Conservation (phyloP, 2,329 filamentous ascomycete genomes). For the Calonectria honghensis region DNA sequence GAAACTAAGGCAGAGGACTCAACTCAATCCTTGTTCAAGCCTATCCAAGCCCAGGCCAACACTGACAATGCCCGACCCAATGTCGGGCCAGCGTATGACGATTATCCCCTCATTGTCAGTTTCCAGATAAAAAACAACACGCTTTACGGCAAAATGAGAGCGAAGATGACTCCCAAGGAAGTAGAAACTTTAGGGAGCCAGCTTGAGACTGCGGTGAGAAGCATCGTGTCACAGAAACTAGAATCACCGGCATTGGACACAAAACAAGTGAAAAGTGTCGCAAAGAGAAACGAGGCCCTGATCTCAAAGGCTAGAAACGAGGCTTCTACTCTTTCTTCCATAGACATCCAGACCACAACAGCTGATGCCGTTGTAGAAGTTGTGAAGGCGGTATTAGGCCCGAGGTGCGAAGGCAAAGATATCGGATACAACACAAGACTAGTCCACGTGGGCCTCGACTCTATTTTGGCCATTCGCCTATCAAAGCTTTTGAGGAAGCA, state of each 20-base stretch:
- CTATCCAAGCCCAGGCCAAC: neutral
- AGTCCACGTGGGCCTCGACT: constrained; percentile 3
- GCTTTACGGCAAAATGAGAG: neutral
- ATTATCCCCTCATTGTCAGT: constrained; percentile 11
- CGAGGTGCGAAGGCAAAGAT: neutral
- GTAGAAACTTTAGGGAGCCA: neutral
- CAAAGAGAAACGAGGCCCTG: neutral
- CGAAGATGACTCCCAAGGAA: neutral
- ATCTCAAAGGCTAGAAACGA: no score
- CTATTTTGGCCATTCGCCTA: constrained; percentile 6
- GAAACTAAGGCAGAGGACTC: no score
- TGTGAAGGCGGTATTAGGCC: neutral
- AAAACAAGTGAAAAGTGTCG: neutral
- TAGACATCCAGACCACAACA: neutral
- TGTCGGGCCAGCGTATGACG: constrained; percentile 7
- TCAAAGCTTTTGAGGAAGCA: constrained; percentile 6
- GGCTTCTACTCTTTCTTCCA: neutral
- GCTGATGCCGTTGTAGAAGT: neutral
- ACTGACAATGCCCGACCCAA: neutral
- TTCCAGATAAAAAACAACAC: constrained; percentile 10
- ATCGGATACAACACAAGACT: constrained; percentile 12
- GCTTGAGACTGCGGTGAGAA: neutral
- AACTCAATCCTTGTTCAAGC: neutral
- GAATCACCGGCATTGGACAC: neutral
- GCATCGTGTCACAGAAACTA: neutral